Percentiles rank a stretch among this genome's conserved stretches.
These are phyloP conservation scores for Podospora pseudocomata DNA, from an alignment of 495 filamentous ascomycete species.

Conservation along the genomic window DNA sequence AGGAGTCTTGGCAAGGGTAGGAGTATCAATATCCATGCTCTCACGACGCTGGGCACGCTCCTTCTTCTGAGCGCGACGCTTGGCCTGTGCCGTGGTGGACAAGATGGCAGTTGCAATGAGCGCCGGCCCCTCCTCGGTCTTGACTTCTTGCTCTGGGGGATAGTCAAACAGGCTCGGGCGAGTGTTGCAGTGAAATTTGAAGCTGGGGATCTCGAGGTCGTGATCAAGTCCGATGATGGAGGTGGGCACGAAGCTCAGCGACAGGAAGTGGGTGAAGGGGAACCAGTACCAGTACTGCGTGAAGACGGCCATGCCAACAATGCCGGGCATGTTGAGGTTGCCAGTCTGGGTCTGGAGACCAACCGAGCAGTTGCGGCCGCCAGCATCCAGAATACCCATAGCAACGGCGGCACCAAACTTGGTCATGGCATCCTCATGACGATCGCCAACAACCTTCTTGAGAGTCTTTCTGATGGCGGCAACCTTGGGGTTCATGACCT, in stretches of 20 bases:
- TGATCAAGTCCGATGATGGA: conserved; percentile 92
- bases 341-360: conserved; percentile 96
- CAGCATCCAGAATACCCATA: conserved; percentile 96
- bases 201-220: conserved; percentile 87
- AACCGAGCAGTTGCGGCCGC: conserved; percentile 97
- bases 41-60: conserved; percentile 67
- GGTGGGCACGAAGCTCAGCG: conserved; percentile 87
- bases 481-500: conserved; percentile 90
- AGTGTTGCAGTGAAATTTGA: conserved; percentile 94
- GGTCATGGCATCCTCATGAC: conserved; percentile 99
- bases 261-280: conserved; percentile 96
- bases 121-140: conserved; percentile 86
- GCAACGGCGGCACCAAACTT: conserved; percentile 95
- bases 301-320: conserved; percentile 97
- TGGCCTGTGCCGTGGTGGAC: conserved; percentile 94
- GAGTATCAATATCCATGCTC: conserved; percentile 85
- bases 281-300: conserved; percentile 99
- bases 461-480: conserved; percentile 76
- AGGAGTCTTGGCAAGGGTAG: conserved; percentile 70
- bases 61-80: conserved; percentile 80
- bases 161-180: conserved; percentile 96
- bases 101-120: conserved; percentile 95
- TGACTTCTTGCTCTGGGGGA: conserved; percentile 91
- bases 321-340: conserved; percentile 95
- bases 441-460: conserved; percentile 86